Evolutionary conservation across 495 filamentous ascomycete species (phyloP).

Genomic region (Chaetomium fimeti): DNA sequence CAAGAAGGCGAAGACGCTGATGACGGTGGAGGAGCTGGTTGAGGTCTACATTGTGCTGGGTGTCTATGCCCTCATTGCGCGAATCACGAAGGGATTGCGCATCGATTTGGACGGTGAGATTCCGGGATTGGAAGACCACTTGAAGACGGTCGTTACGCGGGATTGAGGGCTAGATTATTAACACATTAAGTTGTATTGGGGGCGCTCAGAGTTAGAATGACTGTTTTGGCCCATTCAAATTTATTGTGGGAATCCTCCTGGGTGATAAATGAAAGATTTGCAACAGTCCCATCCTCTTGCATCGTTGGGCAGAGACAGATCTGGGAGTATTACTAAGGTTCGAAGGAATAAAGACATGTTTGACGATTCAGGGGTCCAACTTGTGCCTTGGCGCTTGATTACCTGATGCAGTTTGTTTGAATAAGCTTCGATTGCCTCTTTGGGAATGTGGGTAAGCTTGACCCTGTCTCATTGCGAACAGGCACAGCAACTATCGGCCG

Average conservation of each 20-base stretch:
- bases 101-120: background rate
- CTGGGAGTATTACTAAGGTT: too few species aligned
- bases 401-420: slow-evolving; percentile 1
- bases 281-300: too few species aligned
- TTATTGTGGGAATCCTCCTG: background rate
- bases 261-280: too few species aligned
- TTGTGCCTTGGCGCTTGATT: background rate
- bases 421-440: slow-evolving; percentile 3
- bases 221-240: background rate
- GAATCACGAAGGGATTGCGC: background rate
- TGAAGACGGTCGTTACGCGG: background rate
- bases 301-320: too few species aligned
- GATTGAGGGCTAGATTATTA: background rate
- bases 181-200: too few species aligned
- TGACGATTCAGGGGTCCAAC: too few species aligned
- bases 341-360: background rate
- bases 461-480: background rate
- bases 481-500: background rate
- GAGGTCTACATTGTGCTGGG: background rate
- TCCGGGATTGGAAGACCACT: background rate
- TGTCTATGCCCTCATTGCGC: background rate
- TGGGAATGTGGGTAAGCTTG: background rate
- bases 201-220: too few species aligned
- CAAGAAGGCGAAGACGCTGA: background rate
- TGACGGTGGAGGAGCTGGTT: background rate